Evolutionary conservation across 495 filamentous ascomycete genomes (phyloP), one percentile per base, ranked within the genome.

Genomic region (Aspergillus funiculosus): DNA sequence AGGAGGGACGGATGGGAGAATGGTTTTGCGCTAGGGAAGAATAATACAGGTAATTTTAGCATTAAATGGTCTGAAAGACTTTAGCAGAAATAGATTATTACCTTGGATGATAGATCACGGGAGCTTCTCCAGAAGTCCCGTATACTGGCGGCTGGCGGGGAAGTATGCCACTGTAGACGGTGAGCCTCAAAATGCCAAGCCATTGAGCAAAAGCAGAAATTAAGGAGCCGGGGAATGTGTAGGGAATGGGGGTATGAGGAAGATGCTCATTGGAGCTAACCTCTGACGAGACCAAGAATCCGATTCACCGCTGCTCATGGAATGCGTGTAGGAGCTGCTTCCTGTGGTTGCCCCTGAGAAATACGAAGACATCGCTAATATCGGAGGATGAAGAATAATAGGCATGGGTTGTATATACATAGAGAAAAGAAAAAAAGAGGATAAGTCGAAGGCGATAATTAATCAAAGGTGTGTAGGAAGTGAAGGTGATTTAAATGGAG

Each of bases 31-130:
- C 64, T 73, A 57, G 58, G 55, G 28, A 58, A 50, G 27, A 48
- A 46, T 38, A 55, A 51, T 20, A 5, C 39, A 39, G 41, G 48
- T 51, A 34, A 54, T 29, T 46, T 44, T 48, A 42, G 39, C 3
- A 41, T 44, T 21, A 22, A n/a, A n/a, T n/a, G n/a, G n/a, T n/a
- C n/a, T n/a, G n/a, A n/a, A n/a, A n/a, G n/a, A n/a, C n/a, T n/a
- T n/a, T n/a, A n/a, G n/a, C n/a, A n/a, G n/a, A n/a, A n/a, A n/a
- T n/a, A n/a, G n/a, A n/a, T n/a, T n/a, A 58, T 39, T 69, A 73
- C 69, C 69, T 73, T 73, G 59, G 63, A 25, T 69, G 67, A 48
- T 68, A 70, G 22, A 69, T 58, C 32, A 67, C 49, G 31, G 67
- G 64, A 45, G 54, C 26, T 34, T 55, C 56, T n/a, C 57, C 56